Evolutionary conservation across 148 eudicot species (phyloP).

Genomic region (Rheum nobile): DNA sequence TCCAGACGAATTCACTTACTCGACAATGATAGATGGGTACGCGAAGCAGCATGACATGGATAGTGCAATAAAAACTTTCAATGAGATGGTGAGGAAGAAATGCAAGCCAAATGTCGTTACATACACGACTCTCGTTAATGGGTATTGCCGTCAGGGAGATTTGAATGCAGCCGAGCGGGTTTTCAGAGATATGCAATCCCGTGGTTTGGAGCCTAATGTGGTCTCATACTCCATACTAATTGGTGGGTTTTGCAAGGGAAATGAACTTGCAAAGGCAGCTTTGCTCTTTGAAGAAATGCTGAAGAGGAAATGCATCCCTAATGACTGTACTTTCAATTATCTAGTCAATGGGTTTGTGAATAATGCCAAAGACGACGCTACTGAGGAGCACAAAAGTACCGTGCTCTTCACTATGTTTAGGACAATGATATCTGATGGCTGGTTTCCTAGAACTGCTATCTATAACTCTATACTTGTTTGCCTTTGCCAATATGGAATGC

Average conservation of each 20-base stretch:
- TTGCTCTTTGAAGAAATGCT: constrained; percentile 61
- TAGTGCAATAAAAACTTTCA: constrained; percentile 44
- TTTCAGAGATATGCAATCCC: constrained; percentile 47
- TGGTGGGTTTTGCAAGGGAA: constrained; percentile 61
- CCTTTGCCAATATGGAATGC: constrained; percentile 67
- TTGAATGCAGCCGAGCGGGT: constrained; percentile 33
- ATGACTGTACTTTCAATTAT: constrained; percentile 59
- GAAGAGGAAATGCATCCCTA: constrained; percentile 50
- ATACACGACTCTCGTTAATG: constrained; percentile 73
- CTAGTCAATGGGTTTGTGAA: constrained; percentile 66
- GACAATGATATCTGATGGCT: constrained; percentile 49
- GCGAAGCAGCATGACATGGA: constrained; percentile 58
- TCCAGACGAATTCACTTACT: constrained; percentile 78
- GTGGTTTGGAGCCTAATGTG: constrained; percentile 61
- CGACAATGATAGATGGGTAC: constrained; percentile 78
- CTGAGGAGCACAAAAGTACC: constrained; percentile 16
- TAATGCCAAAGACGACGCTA: constrained; percentile 6
- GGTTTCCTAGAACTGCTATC: constrained; percentile 41
- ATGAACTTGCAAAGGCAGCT: constrained; percentile 53
- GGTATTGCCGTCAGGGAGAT: constrained; percentile 51
- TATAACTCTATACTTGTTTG: constrained; percentile 58
- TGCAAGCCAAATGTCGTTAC: constrained; percentile 75
- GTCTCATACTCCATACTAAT: constrained; percentile 63
- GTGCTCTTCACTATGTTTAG: constrained; percentile 33
- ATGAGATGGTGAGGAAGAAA: constrained; percentile 44